These are phyloP conservation scores for Fusarium redolens DNA, from an alignment of 2,329 filamentous ascomycete genomes.

Conservation along the genomic window DNA sequence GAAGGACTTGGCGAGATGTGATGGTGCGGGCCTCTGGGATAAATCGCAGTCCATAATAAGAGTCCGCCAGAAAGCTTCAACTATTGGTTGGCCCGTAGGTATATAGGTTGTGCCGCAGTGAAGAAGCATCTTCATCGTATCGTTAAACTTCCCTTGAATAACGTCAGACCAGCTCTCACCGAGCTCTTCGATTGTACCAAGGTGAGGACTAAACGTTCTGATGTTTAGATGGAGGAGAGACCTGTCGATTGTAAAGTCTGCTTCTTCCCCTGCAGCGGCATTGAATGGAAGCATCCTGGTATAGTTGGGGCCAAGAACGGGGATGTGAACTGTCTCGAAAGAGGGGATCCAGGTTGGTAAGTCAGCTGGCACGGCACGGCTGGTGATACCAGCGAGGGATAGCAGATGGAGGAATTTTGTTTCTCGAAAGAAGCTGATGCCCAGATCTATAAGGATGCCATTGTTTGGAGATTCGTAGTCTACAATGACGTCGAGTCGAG, in stretches of 20 bases:
- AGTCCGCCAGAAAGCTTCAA: background rate
- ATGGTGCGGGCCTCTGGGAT: background rate
- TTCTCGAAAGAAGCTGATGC: conserved; percentile 20
- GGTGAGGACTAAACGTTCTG: background rate
- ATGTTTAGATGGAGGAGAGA: background rate
- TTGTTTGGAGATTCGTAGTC: conserved; percentile 37
- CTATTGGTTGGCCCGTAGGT: background rate
- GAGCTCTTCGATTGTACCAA: background rate
- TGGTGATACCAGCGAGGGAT: conserved; percentile 32
- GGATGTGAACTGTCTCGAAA: conserved; percentile 33
- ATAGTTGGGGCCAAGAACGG: conserved; percentile 16
- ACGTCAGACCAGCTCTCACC: background rate
- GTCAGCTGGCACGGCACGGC: conserved; percentile 10
- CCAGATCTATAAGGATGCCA: conserved; percentile 25
- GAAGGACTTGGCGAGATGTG: background rate
- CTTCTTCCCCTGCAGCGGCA: background rate
- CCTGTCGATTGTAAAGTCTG: background rate
- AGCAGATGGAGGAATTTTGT: conserved; percentile 36
- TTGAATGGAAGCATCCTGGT: background rate
- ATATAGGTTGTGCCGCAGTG: background rate
- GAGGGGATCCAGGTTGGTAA: conserved; percentile 39
- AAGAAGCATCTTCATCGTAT: background rate
- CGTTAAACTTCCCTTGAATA: background rate
- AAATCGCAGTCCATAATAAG: background rate
- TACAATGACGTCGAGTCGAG: conserved; percentile 20